Conservation (phyloP, 2,329 filamentous ascomycete species). For the Penicillium sp. region DNA sequence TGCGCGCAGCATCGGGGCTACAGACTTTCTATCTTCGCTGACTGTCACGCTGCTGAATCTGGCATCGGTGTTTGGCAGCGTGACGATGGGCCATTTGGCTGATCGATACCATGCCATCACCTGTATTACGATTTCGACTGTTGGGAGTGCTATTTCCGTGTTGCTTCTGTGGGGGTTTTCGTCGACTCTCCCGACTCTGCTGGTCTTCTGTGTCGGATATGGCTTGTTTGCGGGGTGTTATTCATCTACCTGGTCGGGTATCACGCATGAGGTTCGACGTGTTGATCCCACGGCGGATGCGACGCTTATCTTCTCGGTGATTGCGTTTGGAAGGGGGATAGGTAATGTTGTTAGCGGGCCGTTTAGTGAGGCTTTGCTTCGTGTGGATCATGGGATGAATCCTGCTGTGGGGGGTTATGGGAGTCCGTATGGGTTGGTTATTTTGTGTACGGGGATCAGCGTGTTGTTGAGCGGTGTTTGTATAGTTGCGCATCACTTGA, state of each 20-base stretch:
- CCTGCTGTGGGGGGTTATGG: conserved; percentile 25
- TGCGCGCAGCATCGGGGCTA: conserved; percentile 29
- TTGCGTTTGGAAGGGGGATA: conserved; percentile 50
- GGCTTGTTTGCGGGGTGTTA: conserved; percentile 47
- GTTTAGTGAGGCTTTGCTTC: conserved; percentile 45
- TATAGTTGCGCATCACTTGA: conserved; percentile 23
- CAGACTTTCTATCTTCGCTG: conserved; percentile 25
- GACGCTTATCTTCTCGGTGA: conserved; percentile 48
- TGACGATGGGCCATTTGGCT: conserved; percentile 37
- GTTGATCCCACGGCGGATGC: conserved; percentile 40
- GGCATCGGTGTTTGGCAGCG: conserved; percentile 32
- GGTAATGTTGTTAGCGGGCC: conserved; percentile 52
- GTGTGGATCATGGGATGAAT: conserved; percentile 16
- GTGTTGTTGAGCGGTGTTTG: conserved; percentile 26
- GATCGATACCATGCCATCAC: conserved; percentile 43
- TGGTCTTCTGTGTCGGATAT: conserved; percentile 43
- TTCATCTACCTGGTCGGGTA: conserved; percentile 45
- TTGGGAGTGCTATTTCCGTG: conserved; percentile 41
- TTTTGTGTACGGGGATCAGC: conserved; percentile 30
- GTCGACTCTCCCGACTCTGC: conserved; percentile 40
- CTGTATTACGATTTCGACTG: conserved; percentile 42
- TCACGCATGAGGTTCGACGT: conserved; percentile 43
- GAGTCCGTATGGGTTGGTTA: conserved; percentile 27
- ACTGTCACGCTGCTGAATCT: conserved; percentile 34
- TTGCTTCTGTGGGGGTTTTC: conserved; percentile 50